Evolutionary conservation across 2,329 filamentous ascomycete species (phyloP).

Genomic region (Magnaporthales sp.): DNA sequence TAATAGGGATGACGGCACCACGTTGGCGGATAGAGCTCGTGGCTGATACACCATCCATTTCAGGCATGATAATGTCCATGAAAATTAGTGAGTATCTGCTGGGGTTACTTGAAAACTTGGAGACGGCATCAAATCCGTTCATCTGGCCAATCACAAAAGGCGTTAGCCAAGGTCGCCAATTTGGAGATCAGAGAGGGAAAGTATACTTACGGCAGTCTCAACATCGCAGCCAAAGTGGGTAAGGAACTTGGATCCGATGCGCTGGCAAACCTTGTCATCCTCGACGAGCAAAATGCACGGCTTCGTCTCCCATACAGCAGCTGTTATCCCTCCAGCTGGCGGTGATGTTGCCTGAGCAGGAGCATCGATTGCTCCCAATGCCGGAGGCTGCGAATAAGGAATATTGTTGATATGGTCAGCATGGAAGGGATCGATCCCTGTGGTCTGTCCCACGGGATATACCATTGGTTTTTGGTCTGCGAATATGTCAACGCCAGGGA

Average conservation of each 20-base stretch:
- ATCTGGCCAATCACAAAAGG: conserved; percentile 24
- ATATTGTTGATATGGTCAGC: conserved; percentile 93
- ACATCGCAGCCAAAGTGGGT: conserved; percentile 57
- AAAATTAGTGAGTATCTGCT: conserved; percentile 60
- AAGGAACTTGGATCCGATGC: conserved; percentile 60
- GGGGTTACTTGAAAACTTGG: conserved; percentile 56
- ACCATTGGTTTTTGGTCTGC: conserved; percentile 59
- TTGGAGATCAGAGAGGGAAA: not conserved
- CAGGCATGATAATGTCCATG: conserved; percentile 97
- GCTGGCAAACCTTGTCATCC: conserved; percentile 60
- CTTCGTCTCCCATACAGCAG: conserved; percentile 29
- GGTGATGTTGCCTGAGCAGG: conserved; percentile 23
- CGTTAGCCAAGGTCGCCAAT: not conserved
- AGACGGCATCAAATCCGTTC: conserved; percentile 88
- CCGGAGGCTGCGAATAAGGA: conserved; percentile 67
- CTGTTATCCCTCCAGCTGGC: conserved; percentile 15
- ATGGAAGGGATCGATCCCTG: conserved; percentile 91
- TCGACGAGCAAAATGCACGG: conserved; percentile 88
- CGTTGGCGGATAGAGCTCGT: not conserved
- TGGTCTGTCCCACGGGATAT: conserved; percentile 83
- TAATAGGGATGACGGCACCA: conserved; percentile 75
- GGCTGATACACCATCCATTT: conserved; percentile 88
- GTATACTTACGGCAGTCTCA: conserved; percentile 52
- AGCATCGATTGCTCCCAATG: conserved; percentile 23
- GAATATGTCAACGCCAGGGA: conserved; percentile 42